These are phyloP conservation scores for Psophocarpus tetragonolobus DNA, from an alignment of 306 rosid genomes.

Conservation along the genomic window DNA sequence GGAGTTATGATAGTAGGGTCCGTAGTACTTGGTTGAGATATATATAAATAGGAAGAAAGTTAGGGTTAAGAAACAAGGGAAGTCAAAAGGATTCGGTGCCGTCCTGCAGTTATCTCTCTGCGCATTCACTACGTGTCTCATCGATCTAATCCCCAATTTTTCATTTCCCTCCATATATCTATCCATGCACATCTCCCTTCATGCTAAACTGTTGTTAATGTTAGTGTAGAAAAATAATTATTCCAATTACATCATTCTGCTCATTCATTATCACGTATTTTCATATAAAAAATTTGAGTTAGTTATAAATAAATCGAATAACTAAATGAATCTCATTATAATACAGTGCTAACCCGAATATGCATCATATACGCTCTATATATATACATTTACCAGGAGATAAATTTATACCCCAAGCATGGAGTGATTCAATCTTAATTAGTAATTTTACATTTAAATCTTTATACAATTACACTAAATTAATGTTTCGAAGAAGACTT, in stretches of 20 bases:
- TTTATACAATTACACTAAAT: too few species aligned
- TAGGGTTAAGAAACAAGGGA: background rate
- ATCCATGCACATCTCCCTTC: background rate
- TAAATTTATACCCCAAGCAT: too few species aligned
- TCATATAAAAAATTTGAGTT: background rate
- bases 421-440: too few species aligned
- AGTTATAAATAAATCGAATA: background rate
- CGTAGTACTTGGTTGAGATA: conserved; percentile 40
- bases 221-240: background rate
- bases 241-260: background rate
- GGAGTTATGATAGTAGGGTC: conserved; percentile 42
- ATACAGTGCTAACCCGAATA: too few species aligned
- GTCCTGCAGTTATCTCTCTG: conserved; percentile 50
- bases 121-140: conserved; percentile 64
- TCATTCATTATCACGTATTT: background rate
- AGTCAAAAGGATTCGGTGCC: conserved; percentile 90
- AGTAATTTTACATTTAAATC: too few species aligned
- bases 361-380: too few species aligned
- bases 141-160: background rate
- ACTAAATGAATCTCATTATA: too few species aligned
- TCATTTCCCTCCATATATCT: background rate
- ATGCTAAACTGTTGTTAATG: background rate
- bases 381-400: too few species aligned
- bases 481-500: too few species aligned
- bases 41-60: conserved; percentile 59